Evolutionary conservation across 2,329 filamentous ascomycete species (phyloP).

Genomic region (Stromatinia cepivora): DNA sequence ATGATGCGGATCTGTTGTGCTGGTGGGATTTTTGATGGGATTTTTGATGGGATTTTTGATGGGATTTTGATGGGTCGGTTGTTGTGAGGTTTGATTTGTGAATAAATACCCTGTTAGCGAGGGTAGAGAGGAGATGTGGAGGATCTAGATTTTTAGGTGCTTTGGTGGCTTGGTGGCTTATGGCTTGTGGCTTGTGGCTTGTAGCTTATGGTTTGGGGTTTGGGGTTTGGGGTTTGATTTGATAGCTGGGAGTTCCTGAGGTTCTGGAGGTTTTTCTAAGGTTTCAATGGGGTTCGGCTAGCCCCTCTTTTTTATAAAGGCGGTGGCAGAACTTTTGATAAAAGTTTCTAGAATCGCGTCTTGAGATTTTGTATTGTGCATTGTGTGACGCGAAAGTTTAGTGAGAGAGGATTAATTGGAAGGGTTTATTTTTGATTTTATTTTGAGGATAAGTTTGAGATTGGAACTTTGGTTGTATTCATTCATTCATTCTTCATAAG

Average conservation of each 20-base stretch:
- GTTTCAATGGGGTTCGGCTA: background rate
- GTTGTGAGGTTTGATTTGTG: background rate
- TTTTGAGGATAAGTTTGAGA: too few species aligned
- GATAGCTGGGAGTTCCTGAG: background rate
- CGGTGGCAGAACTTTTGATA: conserved; percentile 7
- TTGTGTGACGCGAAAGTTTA: background rate
- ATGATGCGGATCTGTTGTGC: background rate
- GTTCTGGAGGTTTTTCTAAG: too few species aligned
- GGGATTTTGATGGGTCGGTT: background rate
- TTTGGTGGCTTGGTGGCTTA: too few species aligned
- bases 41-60: background rate
- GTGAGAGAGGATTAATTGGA: background rate
- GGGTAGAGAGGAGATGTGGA: too few species aligned
- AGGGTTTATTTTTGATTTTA: background rate
- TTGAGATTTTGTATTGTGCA: background rate
- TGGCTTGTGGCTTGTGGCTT: too few species aligned
- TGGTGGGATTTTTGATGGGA: background rate
- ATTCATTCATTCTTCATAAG: background rate
- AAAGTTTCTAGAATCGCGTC: conserved; percentile 7
- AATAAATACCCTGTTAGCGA: background rate
- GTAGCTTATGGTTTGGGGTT: too few species aligned
- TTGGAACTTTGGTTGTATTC: background rate
- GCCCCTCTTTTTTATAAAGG: background rate
- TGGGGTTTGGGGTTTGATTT: too few species aligned
- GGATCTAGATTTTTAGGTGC: background rate